These are phyloP conservation scores for Geotrichum histeridarum DNA, from an alignment of 1,139 yeast genomes.

Conservation along the genomic window DNA sequence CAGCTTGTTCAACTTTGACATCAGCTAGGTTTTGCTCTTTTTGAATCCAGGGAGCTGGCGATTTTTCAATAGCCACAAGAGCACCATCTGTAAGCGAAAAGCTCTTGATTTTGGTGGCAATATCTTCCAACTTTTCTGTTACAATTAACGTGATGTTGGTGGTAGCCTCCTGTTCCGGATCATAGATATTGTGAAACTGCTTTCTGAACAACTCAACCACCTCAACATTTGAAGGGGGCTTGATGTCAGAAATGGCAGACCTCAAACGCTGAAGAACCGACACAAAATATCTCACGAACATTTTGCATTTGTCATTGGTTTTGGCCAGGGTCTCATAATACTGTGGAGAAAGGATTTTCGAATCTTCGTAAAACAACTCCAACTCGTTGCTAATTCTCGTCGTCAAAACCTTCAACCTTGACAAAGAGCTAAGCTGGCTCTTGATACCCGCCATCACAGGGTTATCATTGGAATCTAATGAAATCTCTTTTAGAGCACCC, in stretches of 20 bases:
- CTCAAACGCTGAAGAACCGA: constrained; percentile 10
- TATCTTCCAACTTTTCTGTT: constrained; percentile 5
- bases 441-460: constrained; percentile 11
- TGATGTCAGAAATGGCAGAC: not conserved
- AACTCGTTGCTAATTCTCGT: constrained; percentile 17
- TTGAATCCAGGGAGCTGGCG: constrained; percentile 26
- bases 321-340: constrained; percentile 7
- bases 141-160: constrained; percentile 9
- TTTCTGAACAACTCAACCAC: constrained; percentile 9
- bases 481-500: constrained; percentile 3
- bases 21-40: constrained; percentile 22
- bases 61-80: constrained; percentile 4
- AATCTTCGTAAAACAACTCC: constrained; percentile 7
- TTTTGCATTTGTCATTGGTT: constrained; percentile 9
- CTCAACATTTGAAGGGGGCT: constrained; percentile 3
- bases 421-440: constrained; percentile 5
- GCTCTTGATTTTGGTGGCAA: not conserved
- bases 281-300: constrained; percentile 9
- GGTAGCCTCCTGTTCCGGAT: not conserved
- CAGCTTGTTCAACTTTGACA: constrained; percentile 21
- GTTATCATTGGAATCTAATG: not conserved
- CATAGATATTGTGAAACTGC: constrained; percentile 8
- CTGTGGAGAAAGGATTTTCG: constrained; percentile 2
- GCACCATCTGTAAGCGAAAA: constrained; percentile 1
- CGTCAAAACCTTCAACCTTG: constrained; percentile 13